phyloP scores from a whole-genome alignment of 768 basidiomycete genomes.

The Boletales sp. region DNA sequence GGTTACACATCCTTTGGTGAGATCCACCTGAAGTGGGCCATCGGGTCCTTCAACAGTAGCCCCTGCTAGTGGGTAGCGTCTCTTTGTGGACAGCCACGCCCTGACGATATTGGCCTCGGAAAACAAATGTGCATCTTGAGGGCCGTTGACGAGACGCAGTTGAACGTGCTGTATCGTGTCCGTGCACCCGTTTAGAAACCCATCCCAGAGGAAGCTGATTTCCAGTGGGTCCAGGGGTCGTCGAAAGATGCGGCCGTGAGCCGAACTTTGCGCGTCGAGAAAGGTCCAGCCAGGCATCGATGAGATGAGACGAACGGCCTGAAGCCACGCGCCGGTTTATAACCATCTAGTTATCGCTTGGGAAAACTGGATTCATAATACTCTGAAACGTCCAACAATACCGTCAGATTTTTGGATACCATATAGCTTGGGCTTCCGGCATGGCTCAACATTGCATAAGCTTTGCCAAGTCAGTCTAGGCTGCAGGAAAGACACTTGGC shows the following conservation, averaged over 20 bases:
- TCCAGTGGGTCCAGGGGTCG: conserved; percentile 42
- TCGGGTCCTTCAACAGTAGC: conserved; percentile 32
- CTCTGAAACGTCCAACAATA: too few relatives aligned
- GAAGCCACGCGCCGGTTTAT: too few relatives aligned
- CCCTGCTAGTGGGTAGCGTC: conserved; percentile 47
- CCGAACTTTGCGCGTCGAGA: background rate
- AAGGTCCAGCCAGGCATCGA: conserved; percentile 17
- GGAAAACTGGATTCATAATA: too few relatives aligned
- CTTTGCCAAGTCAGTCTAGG: too few relatives aligned
- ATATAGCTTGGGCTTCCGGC: too few relatives aligned
- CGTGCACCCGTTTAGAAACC: conserved; percentile 40
- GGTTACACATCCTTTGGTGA: background rate
- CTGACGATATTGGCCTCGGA: conserved; percentile 33
- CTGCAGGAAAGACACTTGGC: too few relatives aligned
- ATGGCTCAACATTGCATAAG: too few relatives aligned
- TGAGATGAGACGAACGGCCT: background rate
- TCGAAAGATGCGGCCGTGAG: conserved; percentile 19
- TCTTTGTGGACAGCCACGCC: conserved; percentile 48
- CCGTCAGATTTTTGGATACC: too few relatives aligned
- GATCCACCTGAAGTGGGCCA: background rate
- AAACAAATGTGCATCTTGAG: conserved; percentile 21
- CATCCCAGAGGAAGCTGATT: conserved; percentile 40
- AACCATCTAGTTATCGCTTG: too few relatives aligned
- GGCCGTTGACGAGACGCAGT: conserved; percentile 24
- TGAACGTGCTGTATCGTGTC: conserved; percentile 37